Percentiles rank a stretch among this genome's conserved stretches.
These are phyloP conservation scores for Linnemannia elongata DNA, from an alignment of 192 early-diverging fungal species.

Conservation along the genomic window DNA sequence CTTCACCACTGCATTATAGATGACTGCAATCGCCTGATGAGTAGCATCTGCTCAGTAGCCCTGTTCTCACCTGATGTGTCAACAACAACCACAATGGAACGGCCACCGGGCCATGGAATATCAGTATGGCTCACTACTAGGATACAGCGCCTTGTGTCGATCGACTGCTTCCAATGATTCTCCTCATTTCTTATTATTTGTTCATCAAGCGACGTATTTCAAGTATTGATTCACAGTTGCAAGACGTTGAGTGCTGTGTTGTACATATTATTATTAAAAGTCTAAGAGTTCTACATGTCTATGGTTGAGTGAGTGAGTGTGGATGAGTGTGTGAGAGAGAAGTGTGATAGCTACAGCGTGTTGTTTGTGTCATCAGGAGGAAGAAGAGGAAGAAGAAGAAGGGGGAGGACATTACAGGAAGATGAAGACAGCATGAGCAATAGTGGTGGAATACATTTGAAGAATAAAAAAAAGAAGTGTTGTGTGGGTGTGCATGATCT, in stretches of 20 bases:
- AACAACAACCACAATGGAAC: background rate
- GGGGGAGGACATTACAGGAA: background rate
- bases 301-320: background rate
- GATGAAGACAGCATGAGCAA: background rate
- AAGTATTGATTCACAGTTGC: no score
- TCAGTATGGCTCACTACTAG: background rate
- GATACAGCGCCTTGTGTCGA: background rate
- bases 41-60: background rate
- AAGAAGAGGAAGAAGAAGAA: background rate
- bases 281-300: constrained; percentile 6
- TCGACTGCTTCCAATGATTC: background rate
- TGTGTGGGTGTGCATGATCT: constrained; percentile 19
- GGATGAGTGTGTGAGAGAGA: background rate
- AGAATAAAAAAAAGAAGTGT: background rate
- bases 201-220: no score
- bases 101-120: background rate
- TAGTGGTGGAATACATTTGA: constrained; percentile 1
- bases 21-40: background rate
- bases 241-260: background rate
- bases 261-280: background rate
- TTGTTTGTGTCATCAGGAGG: background rate
- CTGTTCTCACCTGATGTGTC: background rate
- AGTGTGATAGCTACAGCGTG: background rate
- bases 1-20: background rate
- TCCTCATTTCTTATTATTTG: background rate